Evolutionary conservation across 2,329 filamentous ascomycete genomes (phyloP).

Genomic region (Penicillium sp.): DNA sequence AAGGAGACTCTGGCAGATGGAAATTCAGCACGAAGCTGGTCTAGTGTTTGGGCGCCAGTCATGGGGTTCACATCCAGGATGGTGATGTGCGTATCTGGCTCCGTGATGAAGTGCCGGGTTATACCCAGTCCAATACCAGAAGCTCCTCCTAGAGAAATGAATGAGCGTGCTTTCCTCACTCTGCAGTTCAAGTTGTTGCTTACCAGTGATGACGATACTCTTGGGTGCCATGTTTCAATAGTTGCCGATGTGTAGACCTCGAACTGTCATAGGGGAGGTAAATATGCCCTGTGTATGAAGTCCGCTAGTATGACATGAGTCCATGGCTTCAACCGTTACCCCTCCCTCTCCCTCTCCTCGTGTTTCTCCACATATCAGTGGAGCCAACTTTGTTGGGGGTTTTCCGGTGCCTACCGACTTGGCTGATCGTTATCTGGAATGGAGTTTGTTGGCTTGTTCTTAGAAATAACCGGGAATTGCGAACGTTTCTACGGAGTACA

Average conservation of each 20-base stretch:
- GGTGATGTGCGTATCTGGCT: constrained; percentile 30
- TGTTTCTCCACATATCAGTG: constrained; percentile 4
- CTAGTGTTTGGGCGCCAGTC: constrained; percentile 20
- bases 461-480: neutral
- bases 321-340: neutral
- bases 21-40: constrained; percentile 24
- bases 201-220: constrained; percentile 31
- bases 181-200: neutral
- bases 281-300: neutral
- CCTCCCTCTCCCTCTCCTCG: neutral
- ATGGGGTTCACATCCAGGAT: constrained; percentile 32
- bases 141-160: constrained; percentile 29
- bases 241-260: neutral
- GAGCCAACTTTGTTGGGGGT: constrained; percentile 4
- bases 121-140: constrained; percentile 38
- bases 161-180: neutral
- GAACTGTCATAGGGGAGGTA: neutral
- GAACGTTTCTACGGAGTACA: neutral
- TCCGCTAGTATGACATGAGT: neutral
- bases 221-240: constrained; percentile 4
- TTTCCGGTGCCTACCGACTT: constrained; percentile 6
- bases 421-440: neutral
- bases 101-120: constrained; percentile 28
- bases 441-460: neutral
- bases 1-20: constrained; percentile 27